These are phyloP conservation scores for Irineochytrium annulatum DNA, from an alignment of 192 early-diverging fungal species.

Conservation along the genomic window DNA sequence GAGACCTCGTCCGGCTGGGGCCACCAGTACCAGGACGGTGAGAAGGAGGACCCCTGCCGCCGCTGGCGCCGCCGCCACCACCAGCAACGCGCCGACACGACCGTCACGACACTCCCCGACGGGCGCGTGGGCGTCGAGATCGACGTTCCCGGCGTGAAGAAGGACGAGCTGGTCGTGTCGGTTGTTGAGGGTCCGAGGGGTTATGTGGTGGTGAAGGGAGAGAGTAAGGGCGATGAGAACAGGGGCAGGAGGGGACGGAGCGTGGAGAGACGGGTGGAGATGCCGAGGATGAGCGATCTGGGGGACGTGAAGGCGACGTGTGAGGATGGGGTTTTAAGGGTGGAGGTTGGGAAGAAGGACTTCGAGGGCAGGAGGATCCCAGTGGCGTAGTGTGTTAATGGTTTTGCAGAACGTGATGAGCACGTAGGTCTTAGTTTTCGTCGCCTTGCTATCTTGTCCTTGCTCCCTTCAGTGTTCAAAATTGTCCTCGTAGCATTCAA, in stretches of 20 bases:
- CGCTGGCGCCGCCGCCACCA: too few species aligned
- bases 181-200: slow-evolving; percentile 17
- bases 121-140: slow-evolving; percentile 11
- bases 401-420: too few species aligned
- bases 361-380: slow-evolving; percentile 19
- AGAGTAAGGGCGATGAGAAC: not conserved
- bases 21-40: too few species aligned
- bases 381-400: too few species aligned
- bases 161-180: slow-evolving; percentile 13
- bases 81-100: not conserved
- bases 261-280: slow-evolving; percentile 8
- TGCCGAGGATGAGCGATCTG: slow-evolving; percentile 13
- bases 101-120: slow-evolving; percentile 7
- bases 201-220: slow-evolving; percentile 15
- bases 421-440: too few species aligned
- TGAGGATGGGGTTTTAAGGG: slow-evolving; percentile 22
- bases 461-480: too few species aligned
- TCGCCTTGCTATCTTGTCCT: too few species aligned
- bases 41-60: too few species aligned
- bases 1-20: too few species aligned
- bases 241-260: slow-evolving; percentile 4
- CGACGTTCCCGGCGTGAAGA: slow-evolving; percentile 20
- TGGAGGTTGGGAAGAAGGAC: slow-evolving; percentile 16
- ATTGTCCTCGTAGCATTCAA: too few species aligned
- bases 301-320: slow-evolving; percentile 13